A percentile compares a stretch with the other conserved stretches of the same genome.
Evolutionary conservation across 331 rosid genomes (phyloP).

Genomic region (Phaseolus coccineus): DNA sequence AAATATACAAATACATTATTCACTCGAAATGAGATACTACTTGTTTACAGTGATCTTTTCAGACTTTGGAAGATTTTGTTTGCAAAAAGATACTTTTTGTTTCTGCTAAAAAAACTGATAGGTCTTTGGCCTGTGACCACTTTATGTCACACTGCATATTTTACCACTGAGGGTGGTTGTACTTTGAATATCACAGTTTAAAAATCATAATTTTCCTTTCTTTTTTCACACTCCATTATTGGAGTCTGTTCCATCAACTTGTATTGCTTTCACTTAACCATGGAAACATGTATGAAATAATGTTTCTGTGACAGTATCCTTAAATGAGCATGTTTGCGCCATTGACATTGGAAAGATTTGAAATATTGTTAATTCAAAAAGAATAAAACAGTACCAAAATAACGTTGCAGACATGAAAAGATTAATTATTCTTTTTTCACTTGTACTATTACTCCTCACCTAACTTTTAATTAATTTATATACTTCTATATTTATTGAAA

Average conservation of each 20-base stretch:
- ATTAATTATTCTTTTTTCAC: too few relatives aligned
- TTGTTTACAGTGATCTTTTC: neutral
- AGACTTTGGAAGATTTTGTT: neutral
- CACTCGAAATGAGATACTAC: too few relatives aligned
- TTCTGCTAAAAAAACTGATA: neutral
- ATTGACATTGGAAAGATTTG: neutral
- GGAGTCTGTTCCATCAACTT: neutral
- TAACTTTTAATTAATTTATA: too few relatives aligned
- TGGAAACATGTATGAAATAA: neutral
- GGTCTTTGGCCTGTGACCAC: constrained; percentile 6
- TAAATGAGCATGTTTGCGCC: neutral
- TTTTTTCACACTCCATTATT: neutral
- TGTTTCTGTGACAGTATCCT: neutral
- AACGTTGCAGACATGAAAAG: neutral
- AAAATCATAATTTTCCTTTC: neutral
- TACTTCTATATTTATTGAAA: too few relatives aligned
- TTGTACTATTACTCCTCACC: too few relatives aligned
- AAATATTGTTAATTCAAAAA: neutral
- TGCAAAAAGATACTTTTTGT: neutral
- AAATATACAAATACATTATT: too few relatives aligned
- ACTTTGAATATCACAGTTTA: neutral
- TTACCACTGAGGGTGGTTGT: too few relatives aligned
- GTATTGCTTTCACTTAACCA: neutral
- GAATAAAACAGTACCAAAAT: neutral
- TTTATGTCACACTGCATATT: too few relatives aligned